phyloP scores from a whole-genome alignment of 2,329 filamentous ascomycete species.

The Ambrosiella cleistominuta region DNA sequence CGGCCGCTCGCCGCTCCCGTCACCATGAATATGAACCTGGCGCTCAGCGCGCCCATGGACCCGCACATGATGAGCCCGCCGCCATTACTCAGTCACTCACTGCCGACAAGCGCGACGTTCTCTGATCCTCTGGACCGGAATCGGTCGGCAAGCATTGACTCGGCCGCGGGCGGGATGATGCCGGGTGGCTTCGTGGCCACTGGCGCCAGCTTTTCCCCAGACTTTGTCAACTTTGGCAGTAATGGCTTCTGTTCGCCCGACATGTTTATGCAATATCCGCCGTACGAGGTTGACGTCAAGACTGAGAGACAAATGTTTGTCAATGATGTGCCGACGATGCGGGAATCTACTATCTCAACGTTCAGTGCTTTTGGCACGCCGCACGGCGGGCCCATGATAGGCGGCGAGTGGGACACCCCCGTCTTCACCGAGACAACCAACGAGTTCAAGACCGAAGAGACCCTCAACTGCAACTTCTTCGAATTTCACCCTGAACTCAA shows the following conservation, averaged over 20 bases:
- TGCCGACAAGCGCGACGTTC: constrained; percentile 64
- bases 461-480: constrained; percentile 44
- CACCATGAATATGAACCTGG: constrained; percentile 2
- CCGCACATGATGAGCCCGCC: constrained; percentile 39
- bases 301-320: constrained; percentile 89
- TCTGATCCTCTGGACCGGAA: constrained; percentile 57
- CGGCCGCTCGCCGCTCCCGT: constrained; percentile 18
- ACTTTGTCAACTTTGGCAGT: constrained; percentile 36
- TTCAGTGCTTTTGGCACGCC: constrained; percentile 83
- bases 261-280: constrained; percentile 41
- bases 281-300: constrained; percentile 91
- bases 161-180: constrained; percentile 44
- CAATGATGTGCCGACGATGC: constrained; percentile 69
- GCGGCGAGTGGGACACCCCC: constrained; percentile 34
- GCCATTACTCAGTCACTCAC: constrained; percentile 62
- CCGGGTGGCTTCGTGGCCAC: constrained; percentile 33
- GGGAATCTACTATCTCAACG: constrained; percentile 76
- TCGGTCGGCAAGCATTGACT: constrained; percentile 63
- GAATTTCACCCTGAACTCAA: constrained; percentile 39
- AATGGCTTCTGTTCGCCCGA: constrained; percentile 6
- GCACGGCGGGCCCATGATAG: constrained; percentile 52
- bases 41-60: background rate
- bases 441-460: background rate
- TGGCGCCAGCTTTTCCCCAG: constrained; percentile 33
- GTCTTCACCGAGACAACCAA: constrained; percentile 4